phyloP scores from a whole-genome alignment of 2,329 filamentous ascomycete species.

The Cytospora chrysosperma region DNA sequence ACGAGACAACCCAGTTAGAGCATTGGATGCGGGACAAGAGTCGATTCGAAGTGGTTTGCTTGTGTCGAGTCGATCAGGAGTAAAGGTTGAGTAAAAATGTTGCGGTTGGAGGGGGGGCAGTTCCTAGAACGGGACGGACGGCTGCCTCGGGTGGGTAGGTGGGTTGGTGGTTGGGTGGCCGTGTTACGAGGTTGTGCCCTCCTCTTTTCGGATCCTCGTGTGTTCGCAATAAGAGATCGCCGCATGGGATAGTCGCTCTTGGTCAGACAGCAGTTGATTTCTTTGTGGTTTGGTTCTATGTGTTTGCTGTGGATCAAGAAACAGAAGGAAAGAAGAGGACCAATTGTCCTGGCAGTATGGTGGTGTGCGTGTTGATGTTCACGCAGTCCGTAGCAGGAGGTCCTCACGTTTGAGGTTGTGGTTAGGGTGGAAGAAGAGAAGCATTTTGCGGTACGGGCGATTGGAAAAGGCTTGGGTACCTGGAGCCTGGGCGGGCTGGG shows the following conservation, averaged over 20 bases:
- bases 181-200: not conserved
- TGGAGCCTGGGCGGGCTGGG: not conserved
- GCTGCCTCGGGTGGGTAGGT: not conserved
- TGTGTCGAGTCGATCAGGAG: not conserved
- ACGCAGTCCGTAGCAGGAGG: not conserved
- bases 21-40: not conserved
- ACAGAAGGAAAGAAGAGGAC: too few relatives aligned
- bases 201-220: not conserved
- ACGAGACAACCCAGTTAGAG: not conserved
- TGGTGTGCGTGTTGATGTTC: not conserved
- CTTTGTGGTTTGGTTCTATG: not conserved
- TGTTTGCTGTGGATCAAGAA: too few relatives aligned
- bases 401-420: not conserved
- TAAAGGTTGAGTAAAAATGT: not conserved
- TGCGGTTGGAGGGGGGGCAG: not conserved
- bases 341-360: not conserved
- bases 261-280: not conserved
- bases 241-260: not conserved
- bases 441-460: not conserved
- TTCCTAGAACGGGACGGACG: not conserved
- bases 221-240: not conserved
- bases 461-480: not conserved
- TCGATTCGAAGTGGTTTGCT: conserved; percentile 1
- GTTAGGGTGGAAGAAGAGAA: not conserved
- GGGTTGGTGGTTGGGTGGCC: too few relatives aligned